phyloP scores from a whole-genome alignment of 73 alveolate genomes.

The Durusdinium trenchii region DNA sequence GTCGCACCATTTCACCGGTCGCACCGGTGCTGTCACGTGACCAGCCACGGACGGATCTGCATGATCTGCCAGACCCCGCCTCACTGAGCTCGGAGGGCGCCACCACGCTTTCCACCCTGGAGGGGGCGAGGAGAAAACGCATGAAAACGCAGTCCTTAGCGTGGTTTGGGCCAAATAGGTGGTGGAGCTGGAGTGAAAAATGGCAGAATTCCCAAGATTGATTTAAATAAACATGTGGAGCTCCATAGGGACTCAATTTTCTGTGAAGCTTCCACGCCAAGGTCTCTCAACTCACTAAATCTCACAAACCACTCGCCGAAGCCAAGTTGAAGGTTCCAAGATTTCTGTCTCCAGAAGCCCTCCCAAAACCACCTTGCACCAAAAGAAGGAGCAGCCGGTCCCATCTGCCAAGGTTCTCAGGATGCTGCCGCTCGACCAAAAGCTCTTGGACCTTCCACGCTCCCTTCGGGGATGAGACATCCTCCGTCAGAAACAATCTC shows the following conservation, averaged over 20 bases:
- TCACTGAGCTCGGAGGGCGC: constrained; percentile 76
- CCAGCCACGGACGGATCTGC: background rate
- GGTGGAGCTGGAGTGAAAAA: too few relatives aligned
- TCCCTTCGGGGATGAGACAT: background rate
- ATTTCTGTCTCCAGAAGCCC: too few relatives aligned
- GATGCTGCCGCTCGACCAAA: background rate
- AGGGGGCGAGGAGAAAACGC: background rate
- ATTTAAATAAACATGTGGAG: too few relatives aligned
- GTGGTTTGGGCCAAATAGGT: background rate
- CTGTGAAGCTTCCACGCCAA: too few relatives aligned
- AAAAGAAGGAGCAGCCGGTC: too few relatives aligned
- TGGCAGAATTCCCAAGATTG: too few relatives aligned
- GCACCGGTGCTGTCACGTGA: background rate
- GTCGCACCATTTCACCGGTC: too few relatives aligned
- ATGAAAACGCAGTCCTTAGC: background rate
- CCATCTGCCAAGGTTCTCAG: background rate
- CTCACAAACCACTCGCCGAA: too few relatives aligned
- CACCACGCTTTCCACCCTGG: constrained; percentile 71
- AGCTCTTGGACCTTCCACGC: background rate
- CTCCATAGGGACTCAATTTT: too few relatives aligned
- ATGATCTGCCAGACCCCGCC: background rate
- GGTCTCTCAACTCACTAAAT: too few relatives aligned
- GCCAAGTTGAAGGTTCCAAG: too few relatives aligned
- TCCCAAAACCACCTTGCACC: too few relatives aligned
- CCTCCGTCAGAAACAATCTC: constrained; percentile 36